Base-by-base conservation (phyloP, 2,329 filamentous ascomycete species). In the Fusarium multiceps region DNA sequence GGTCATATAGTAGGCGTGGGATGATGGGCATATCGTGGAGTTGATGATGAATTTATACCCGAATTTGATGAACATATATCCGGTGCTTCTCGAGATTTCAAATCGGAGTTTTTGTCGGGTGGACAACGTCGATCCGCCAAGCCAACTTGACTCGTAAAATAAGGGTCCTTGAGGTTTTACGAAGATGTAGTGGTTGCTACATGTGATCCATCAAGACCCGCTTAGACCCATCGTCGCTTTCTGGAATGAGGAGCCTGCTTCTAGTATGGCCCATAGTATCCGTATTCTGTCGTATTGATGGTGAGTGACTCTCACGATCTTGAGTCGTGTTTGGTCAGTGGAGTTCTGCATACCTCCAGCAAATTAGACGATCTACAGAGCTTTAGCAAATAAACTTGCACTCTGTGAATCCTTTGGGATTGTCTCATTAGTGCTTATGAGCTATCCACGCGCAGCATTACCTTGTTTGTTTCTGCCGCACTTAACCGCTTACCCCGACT, bases 11-110 rank as follows among this genome's bases (percentile, higher is more conserved):
- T 63, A 42, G 46, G 57, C 62, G 42, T 49, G 53, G 61, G 60
- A 43, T 49, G 28, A 50, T 40, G 46, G 45, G 62, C 56, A 59
- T 67, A 59, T 46, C 58, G 47, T 59, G 62, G 55, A 69, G 57
- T 49, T 54, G 25, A 59, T 59, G 14, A 63, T 69, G 67, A 70
- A 63, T 51, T 60, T 68, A 74, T 74, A 73, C 61, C 68, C 63
- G 47, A 54, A 60, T 53, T 60, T 62, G 59, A 50, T 54, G 34
- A 64, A 55, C 21, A 54, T 21, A 47, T 55, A 23, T 14, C 14
- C 8, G n/a, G 28, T 28, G 28, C 28, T 3, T 28, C 13, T 28
- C 6, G 28, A 28, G 28, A 28, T 10, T 21, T 21, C 9, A 12
- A 27, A 51, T n/a, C 23, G 6, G 34, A 25, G 11, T 20, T 32